These are phyloP conservation scores for Macrocybe gigantea DNA, from an alignment of 768 basidiomycete genomes.

Conservation along the genomic window DNA sequence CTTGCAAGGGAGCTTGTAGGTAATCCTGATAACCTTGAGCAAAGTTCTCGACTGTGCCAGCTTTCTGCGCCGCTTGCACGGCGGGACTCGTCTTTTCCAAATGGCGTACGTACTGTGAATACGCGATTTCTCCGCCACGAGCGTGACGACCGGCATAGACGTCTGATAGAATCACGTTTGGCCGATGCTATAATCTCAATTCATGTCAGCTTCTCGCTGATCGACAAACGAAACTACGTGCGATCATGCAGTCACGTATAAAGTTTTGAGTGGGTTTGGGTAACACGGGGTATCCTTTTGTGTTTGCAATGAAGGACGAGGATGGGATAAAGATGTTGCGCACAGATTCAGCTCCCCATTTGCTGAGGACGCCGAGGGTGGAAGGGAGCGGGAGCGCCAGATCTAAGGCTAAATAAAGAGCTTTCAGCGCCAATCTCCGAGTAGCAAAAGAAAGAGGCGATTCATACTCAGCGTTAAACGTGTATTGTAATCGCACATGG, in stretches of 20 bases:
- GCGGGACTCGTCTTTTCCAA: slow-evolving; percentile 72
- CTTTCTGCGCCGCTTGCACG: slow-evolving; percentile 55
- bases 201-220: too few species aligned
- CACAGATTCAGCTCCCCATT: slow-evolving; percentile 95
- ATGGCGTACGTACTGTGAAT: slow-evolving; percentile 84
- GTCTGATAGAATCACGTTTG: slow-evolving; percentile 77
- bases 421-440: slow-evolving; percentile 2
- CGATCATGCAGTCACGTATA: slow-evolving; percentile 85
- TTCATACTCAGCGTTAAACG: slow-evolving; percentile 66
- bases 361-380: slow-evolving; percentile 64
- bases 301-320: slow-evolving; percentile 89
- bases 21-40: slow-evolving; percentile 93
- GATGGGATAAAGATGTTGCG: slow-evolving; percentile 84
- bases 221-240: slow-evolving; percentile 23
- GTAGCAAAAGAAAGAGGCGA: slow-evolving; percentile 1
- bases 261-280: slow-evolving; percentile 91
- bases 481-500: slow-evolving; percentile 79
- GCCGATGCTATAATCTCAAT: slow-evolving; percentile 57
- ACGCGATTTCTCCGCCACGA: slow-evolving; percentile 80
- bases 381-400: slow-evolving; percentile 84
- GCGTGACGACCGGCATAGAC: slow-evolving; percentile 60
- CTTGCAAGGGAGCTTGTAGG: slow-evolving; percentile 91
- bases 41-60: slow-evolving; percentile 83
- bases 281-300: slow-evolving; percentile 94
- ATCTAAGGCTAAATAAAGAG: slow-evolving; percentile 67